These are phyloP conservation scores for Tuber indicum DNA, from an alignment of 495 filamentous ascomycete genomes.

Conservation along the genomic window DNA sequence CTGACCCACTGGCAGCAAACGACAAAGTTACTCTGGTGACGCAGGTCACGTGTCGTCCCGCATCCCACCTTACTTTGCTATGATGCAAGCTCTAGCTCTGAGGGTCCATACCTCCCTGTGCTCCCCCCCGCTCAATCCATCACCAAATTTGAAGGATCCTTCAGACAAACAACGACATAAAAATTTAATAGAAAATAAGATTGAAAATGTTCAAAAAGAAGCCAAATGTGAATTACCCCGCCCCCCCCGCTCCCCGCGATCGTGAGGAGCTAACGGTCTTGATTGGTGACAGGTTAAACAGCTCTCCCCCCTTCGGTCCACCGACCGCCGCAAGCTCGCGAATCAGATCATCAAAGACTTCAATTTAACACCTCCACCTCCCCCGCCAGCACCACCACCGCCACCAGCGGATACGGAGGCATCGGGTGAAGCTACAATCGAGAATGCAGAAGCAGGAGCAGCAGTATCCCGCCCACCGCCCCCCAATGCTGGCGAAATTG, in stretches of 20 bases:
- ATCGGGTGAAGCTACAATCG: not conserved
- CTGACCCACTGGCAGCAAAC: not conserved
- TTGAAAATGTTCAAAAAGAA: slow-evolving; percentile 70
- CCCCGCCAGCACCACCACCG: not conserved
- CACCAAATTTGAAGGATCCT: not conserved
- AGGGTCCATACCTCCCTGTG: not conserved
- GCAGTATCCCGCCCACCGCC: not conserved
- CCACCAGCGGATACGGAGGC: not conserved
- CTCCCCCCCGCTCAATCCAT: not conserved
- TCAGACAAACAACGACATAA: not conserved
- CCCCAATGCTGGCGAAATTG: slow-evolving; percentile 41
- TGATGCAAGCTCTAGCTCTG: not conserved
- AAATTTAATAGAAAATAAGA: not conserved
- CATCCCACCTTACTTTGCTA: not conserved
- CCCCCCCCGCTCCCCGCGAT: slow-evolving; percentile 42
- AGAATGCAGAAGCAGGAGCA: slow-evolving; percentile 30
- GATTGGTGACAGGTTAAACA: slow-evolving; percentile 56
- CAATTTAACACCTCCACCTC: slow-evolving; percentile 45
- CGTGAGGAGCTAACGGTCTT: not conserved
- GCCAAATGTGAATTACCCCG: slow-evolving; percentile 52
- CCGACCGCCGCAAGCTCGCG: slow-evolving; percentile 63
- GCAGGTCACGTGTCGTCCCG: not conserved
- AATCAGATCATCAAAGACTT: slow-evolving; percentile 64
- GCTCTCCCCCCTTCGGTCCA: slow-evolving; percentile 61
- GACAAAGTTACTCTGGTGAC: not conserved